Evolutionary conservation across 106 monocot species (phyloP).

Genomic region (Phalaenopsis aphrodite): DNA sequence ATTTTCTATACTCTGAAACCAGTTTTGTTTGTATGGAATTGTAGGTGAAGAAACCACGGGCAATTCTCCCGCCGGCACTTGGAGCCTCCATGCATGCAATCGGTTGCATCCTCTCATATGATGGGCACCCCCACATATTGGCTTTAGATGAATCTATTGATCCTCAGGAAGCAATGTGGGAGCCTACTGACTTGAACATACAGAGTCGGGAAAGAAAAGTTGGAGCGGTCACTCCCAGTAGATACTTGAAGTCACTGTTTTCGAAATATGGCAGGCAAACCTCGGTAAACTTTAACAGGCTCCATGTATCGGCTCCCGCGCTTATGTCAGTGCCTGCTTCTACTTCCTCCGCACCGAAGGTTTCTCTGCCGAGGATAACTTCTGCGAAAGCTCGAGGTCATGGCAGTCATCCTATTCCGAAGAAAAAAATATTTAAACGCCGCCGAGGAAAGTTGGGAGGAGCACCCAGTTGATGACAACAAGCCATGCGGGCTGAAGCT

Average conservation of each 20-base stretch:
- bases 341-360: neutral
- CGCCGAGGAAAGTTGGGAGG: slow-evolving; percentile 2
- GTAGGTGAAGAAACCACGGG: slow-evolving; percentile 63
- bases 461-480: neutral
- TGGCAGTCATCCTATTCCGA: neutral
- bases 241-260: slow-evolving; percentile 38
- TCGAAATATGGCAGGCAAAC: neutral
- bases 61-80: slow-evolving; percentile 61
- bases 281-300: neutral
- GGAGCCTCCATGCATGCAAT: slow-evolving; percentile 79
- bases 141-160: slow-evolving; percentile 18
- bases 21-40: slow-evolving; percentile 7
- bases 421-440: neutral
- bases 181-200: slow-evolving; percentile 2
- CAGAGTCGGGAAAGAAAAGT: slow-evolving; percentile 13
- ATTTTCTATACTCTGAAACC: no score
- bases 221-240: slow-evolving; percentile 19
- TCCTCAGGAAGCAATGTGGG: slow-evolving; percentile 3
- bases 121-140: slow-evolving; percentile 37
- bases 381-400: no score
- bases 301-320: neutral
- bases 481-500: neutral
- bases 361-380: neutral
- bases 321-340: neutral
- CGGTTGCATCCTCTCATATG: slow-evolving; percentile 74